Conservation (phyloP, 306 rosid genomes). For the Acacia crassicarpa region DNA sequence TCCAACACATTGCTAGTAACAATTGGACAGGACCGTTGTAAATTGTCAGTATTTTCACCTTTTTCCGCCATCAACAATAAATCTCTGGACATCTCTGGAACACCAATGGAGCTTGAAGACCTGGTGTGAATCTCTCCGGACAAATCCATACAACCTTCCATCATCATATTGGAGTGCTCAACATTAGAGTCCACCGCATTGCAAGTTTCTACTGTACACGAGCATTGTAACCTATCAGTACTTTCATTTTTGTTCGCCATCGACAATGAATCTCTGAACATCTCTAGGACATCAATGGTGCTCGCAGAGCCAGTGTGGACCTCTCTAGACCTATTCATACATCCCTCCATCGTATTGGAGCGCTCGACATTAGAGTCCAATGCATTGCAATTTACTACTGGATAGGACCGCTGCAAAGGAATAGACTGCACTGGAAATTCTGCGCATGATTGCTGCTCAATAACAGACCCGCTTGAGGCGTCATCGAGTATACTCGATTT, state of each 20-base stretch:
- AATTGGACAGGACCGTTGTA: constrained; percentile 42
- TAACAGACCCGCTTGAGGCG: constrained; percentile 34
- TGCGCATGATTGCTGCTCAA: constrained; percentile 45
- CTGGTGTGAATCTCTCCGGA: constrained; percentile 24
- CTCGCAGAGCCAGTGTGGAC: constrained; percentile 31
- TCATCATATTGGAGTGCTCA: constrained; percentile 19
- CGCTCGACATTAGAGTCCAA: constrained; percentile 39
- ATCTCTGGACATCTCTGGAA: constrained; percentile 35
- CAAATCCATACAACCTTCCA: constrained; percentile 29
- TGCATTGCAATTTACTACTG: constrained; percentile 29
- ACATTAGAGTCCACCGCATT: constrained; percentile 36
- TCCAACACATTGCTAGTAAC: constrained; percentile 33
- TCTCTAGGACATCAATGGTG: constrained; percentile 33
- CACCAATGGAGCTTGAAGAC: constrained; percentile 37
- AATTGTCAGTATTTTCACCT: constrained; percentile 35
- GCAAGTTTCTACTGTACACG: constrained; percentile 37
- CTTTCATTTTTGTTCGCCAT: constrained; percentile 37
- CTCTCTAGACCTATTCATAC: constrained; percentile 25
- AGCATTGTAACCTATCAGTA: constrained; percentile 40
- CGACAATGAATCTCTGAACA: constrained; percentile 32
- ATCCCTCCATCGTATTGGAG: constrained; percentile 26
- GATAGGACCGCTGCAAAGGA: constrained; percentile 46
- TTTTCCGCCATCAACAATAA: constrained; percentile 39
- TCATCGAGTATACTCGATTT: constrained; percentile 46
- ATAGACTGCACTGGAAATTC: too few species aligned